A percentile compares a stretch with the other conserved stretches of the same genome.
Evolutionary conservation across 2,329 filamentous ascomycete genomes (phyloP).

Genomic region (Cordyceps tenuipes): DNA sequence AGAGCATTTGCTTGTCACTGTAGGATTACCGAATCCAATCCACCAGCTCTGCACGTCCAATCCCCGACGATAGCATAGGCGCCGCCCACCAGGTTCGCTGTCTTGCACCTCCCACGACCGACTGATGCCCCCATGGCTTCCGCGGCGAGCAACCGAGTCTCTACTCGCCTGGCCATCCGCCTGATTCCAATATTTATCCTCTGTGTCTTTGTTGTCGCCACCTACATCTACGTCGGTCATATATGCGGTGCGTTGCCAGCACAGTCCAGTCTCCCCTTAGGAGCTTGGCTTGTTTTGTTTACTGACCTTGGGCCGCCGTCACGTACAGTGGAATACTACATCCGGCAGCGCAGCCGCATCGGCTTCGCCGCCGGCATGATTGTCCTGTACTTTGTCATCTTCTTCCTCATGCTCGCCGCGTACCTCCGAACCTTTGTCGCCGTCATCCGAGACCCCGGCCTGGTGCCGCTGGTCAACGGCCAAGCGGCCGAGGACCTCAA

Average conservation of each 20-base stretch:
- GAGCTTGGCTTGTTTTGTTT: conserved; percentile 2
- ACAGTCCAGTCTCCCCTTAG: no score
- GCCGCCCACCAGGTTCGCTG: no score
- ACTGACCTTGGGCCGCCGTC: conserved; percentile 1
- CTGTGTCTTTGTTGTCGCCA: conserved; percentile 58
- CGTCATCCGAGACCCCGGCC: conserved; percentile 63
- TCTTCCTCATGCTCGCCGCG: conserved; percentile 55
- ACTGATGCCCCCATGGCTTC: conserved; percentile 26
- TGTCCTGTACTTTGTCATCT: conserved; percentile 62
- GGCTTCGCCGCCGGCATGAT: conserved; percentile 61
- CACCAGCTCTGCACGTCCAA: not conserved
- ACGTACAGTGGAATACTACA: conserved; percentile 60
- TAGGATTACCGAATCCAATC: no score
- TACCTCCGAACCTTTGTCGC: conserved; percentile 65
- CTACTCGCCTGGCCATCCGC: conserved; percentile 33
- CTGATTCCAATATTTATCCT: conserved; percentile 63
- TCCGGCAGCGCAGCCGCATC: conserved; percentile 38
- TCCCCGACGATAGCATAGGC: not conserved
- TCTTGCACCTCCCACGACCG: conserved; percentile 1
- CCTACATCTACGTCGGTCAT: conserved; percentile 60
- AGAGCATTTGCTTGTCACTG: not conserved
- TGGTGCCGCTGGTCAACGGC: conserved; percentile 52
- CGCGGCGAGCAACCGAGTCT: conserved; percentile 21
- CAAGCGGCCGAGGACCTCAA: conserved; percentile 18
- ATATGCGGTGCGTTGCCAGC: conserved; percentile 55